These are phyloP conservation scores for Terana coerulea DNA, from an alignment of 768 basidiomycete species.

Conservation along the genomic window DNA sequence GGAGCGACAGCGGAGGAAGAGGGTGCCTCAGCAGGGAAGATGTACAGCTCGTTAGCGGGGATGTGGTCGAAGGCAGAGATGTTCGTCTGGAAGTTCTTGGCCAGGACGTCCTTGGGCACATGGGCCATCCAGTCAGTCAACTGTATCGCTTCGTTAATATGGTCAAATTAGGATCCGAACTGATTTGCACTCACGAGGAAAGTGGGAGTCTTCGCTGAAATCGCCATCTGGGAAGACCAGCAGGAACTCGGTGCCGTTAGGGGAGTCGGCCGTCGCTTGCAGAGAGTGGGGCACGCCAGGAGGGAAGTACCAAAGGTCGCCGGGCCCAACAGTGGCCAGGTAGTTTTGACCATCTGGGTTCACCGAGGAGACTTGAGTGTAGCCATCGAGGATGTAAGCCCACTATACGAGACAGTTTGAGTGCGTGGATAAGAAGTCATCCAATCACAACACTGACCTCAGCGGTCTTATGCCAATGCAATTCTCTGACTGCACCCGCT, in stretches of 20 bases:
- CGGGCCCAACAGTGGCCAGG: slow-evolving; percentile 44
- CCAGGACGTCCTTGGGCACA: slow-evolving; percentile 50
- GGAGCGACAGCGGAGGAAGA: slow-evolving; percentile 32
- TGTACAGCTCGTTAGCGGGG: slow-evolving; percentile 45
- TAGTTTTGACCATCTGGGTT: slow-evolving; percentile 46
- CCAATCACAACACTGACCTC: slow-evolving; percentile 18
- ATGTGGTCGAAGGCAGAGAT: slow-evolving; percentile 38
- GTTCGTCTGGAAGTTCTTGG: slow-evolving; percentile 47
- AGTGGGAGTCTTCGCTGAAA: slow-evolving; percentile 49
- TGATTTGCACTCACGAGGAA: slow-evolving; percentile 34
- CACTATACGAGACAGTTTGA: slow-evolving; percentile 23
- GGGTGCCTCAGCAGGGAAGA: slow-evolving; percentile 40
- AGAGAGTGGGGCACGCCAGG: slow-evolving; percentile 52
- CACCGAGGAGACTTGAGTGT: slow-evolving; percentile 45
- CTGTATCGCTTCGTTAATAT: slow-evolving; percentile 24
- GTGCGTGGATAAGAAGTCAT: not conserved
- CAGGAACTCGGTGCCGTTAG: slow-evolving; percentile 49
- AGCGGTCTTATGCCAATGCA: slow-evolving; percentile 34
- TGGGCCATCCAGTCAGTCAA: slow-evolving; percentile 55
- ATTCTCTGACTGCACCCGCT: slow-evolving; percentile 30
- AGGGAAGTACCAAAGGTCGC: slow-evolving; percentile 56
- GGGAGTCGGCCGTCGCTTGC: slow-evolving; percentile 43
- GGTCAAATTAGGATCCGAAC: slow-evolving; percentile 8
- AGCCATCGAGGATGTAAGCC: slow-evolving; percentile 38
- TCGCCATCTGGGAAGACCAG: slow-evolving; percentile 50